phyloP scores from a whole-genome alignment of 2,329 filamentous ascomycete genomes.

The Neonectria ditissima region DNA sequence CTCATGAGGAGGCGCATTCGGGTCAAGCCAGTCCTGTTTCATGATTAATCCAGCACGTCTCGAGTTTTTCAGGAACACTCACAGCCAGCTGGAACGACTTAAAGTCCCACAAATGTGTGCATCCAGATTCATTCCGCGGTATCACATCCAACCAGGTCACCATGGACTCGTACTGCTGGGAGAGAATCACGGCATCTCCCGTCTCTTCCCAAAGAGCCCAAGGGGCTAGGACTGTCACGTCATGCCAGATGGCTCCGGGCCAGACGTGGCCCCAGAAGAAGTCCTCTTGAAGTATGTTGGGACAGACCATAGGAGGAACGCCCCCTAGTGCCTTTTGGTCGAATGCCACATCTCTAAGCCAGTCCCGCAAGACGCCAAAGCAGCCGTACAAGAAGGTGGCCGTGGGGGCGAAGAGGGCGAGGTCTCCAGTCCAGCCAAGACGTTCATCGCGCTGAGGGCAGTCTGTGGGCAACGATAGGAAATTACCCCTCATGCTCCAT shows the following conservation, averaged over 20 bases:
- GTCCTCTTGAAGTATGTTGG: constrained; percentile 29
- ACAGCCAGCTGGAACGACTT: constrained; percentile 35
- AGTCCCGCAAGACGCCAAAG: constrained; percentile 57
- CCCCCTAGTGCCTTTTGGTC: constrained; percentile 37
- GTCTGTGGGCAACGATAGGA: constrained; percentile 68
- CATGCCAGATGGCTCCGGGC: constrained; percentile 57
- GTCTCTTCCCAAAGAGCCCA: constrained; percentile 56
- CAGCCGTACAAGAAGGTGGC: constrained; percentile 66
- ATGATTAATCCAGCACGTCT: not conserved
- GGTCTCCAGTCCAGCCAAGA: constrained; percentile 65
- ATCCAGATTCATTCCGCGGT: constrained; percentile 49
- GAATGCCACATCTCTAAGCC: constrained; percentile 36
- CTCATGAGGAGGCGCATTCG: constrained; percentile 55
- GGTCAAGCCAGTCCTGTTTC: constrained; percentile 63
- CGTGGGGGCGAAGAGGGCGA: constrained; percentile 62
- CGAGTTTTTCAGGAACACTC: not conserved
- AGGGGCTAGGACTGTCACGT: constrained; percentile 55
- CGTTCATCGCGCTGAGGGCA: constrained; percentile 68
- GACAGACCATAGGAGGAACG: constrained; percentile 38
- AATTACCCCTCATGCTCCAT: constrained; percentile 71
- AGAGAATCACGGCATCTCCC: constrained; percentile 52
- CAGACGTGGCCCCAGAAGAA: constrained; percentile 34
- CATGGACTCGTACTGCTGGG: constrained; percentile 55
- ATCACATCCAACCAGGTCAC: constrained; percentile 53
- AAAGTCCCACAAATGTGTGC: constrained; percentile 54